phyloP scores from a whole-genome alignment of 75 land plant genomes.

The Pinus taeda region DNA sequence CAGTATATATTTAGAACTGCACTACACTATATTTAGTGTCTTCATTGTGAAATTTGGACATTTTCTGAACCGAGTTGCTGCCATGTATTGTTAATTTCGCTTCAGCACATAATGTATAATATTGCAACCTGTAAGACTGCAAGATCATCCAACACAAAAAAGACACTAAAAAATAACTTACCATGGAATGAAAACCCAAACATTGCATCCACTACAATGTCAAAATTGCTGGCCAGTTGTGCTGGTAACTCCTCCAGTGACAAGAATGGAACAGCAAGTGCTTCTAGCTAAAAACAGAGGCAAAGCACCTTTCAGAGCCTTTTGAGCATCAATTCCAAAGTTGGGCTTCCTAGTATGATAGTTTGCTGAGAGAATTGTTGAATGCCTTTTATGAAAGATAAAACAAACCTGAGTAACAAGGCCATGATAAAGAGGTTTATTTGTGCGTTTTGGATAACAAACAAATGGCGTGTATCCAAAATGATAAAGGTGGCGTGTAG shows the following conservation, averaged over 20 bases:
- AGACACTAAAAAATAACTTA: conserved; percentile 14
- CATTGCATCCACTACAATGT: conserved; percentile 89
- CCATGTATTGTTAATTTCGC: neutral
- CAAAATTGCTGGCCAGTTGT: conserved; percentile 60
- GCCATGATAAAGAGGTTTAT: conserved; percentile 76
- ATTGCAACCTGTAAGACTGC: neutral
- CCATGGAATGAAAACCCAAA: conserved; percentile 98
- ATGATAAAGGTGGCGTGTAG: conserved; percentile 89
- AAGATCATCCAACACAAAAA: neutral
- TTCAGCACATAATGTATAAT: neutral
- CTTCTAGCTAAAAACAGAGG: conserved; percentile 69
- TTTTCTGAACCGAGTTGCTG: neutral
- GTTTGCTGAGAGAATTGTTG: neutral
- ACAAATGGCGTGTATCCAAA: conserved; percentile 84
- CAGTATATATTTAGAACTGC: neutral
- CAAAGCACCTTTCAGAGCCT: neutral
- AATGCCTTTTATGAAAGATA: neutral
- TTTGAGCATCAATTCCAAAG: neutral
- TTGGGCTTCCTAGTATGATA: neutral
- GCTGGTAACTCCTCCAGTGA: conserved; percentile 65
- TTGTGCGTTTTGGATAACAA: conserved; percentile 88
- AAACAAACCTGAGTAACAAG: conserved; percentile 88
- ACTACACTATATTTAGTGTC: neutral
- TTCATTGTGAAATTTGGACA: no score
- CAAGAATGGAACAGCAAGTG: conserved; percentile 72